Percentiles rank a stretch among this genome's conserved stretches.
Evolutionary conservation across 805 yeast genomes (phyloP).

Genomic region (Saccharomycopsis amapae): DNA sequence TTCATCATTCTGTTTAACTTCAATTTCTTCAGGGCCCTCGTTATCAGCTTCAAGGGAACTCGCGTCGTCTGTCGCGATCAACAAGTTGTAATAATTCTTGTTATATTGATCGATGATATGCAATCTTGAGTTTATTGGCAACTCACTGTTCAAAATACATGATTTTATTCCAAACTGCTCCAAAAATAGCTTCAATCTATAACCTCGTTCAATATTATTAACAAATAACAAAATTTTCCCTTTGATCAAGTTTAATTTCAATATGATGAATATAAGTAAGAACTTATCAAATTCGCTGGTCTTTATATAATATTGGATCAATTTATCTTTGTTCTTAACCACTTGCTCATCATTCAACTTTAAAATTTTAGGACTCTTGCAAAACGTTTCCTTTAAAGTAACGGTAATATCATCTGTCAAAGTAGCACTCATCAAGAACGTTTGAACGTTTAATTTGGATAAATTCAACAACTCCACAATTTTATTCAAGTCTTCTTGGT

Average conservation of each 20-base stretch:
- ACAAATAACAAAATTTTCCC: constrained; percentile 91
- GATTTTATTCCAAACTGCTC: constrained; percentile 92
- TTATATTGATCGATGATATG: constrained; percentile 95
- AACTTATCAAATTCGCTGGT: constrained; percentile 89
- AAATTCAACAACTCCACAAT: constrained; percentile 59
- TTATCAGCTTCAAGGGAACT: constrained; percentile 45
- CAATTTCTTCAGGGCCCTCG: constrained; percentile 25
- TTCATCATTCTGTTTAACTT: constrained; percentile 24
- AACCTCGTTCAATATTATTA: constrained; percentile 91
- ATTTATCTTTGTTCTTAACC: constrained; percentile 44
- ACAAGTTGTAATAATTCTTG: constrained; percentile 73
- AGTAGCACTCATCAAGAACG: constrained; percentile 95
- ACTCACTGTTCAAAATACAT: constrained; percentile 84
- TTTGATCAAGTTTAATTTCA: constrained; percentile 78
- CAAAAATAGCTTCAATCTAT: constrained; percentile 79
- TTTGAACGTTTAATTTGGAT: constrained; percentile 45
- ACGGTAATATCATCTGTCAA: constrained; percentile 72
- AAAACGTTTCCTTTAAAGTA: constrained; percentile 65
- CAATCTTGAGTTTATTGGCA: constrained; percentile 86
- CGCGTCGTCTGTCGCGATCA: constrained; percentile 94
- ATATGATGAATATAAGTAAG: constrained; percentile 80
- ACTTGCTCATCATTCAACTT: constrained; percentile 68
- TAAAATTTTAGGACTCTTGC: constrained; percentile 75
- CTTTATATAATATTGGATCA: constrained; percentile 80
- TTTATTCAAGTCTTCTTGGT: constrained; percentile 72